Evolutionary conservation across 108 stramenopile genomes (phyloP), one percentile per base, ranked within the genome.

Genomic region (Mayamaea pseudoterrestris): DNA sequence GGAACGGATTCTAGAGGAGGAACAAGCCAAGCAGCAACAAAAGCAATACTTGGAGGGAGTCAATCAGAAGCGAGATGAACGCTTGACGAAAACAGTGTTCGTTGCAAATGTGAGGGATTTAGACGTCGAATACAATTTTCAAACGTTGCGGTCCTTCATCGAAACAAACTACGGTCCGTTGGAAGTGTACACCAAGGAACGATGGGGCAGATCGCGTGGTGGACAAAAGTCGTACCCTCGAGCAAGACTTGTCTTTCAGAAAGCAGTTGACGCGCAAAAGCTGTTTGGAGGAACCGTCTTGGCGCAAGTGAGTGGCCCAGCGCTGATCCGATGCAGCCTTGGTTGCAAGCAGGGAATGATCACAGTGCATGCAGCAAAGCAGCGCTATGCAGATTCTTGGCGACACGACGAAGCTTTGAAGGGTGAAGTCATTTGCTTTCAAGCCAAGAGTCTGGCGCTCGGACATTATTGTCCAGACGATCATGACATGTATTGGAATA

Each of bases 391-490:
- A 37, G 34, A n/a, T n/a, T n/a, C n/a, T n/a, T n/a, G n/a, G n/a
- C n/a, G n/a, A n/a, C n/a, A n/a, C n/a, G n/a, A n/a, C n/a, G 51
- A 61, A 4, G 34, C 44, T 30, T 43, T 22, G 2, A 24, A 44
- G 30, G 9, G 26, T 14, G 37, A 48, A 27, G 11, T 17, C 18
- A 44, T 58, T 2, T 25, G 37, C 28, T 27, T 58, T 1, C 30
- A 40, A 17, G 44, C 47, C 13, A 40, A 16, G 27, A 29, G 35
- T 27, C 48, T 58, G 5, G 17, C 27, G 0, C 20, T 58, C 1
- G 57, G 57, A 11, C 39, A 58, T 41, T 58, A 40, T 36, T 58
- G 18, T 41, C 57, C 57, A 8, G 25, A 3, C 16, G 57, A 31
- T 18, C 50, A 26, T 53, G 42, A 44, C 13, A 45, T 26, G 44